These are phyloP conservation scores for Calendula officinalis DNA, from an alignment of 129 eudicot genomes.

Conservation along the genomic window DNA sequence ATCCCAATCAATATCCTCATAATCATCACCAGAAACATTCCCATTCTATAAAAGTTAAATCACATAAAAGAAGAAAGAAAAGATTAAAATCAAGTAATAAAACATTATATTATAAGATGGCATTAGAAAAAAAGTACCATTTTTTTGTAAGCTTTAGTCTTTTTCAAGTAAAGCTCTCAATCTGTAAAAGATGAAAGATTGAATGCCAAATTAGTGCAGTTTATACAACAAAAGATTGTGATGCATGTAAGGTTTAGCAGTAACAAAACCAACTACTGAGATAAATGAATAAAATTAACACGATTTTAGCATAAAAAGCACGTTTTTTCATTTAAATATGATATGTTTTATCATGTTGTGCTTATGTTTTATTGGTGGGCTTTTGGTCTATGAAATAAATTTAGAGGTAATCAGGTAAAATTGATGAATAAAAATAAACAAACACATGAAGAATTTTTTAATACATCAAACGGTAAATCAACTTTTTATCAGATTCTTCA, in stretches of 20 bases:
- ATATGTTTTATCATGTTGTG: no score
- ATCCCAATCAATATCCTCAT: slow-evolving; percentile 60
- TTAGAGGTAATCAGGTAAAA: no score
- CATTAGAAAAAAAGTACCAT: slow-evolving; percentile 29
- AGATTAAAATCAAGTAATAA: not conserved
- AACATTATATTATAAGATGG: slow-evolving; percentile 5
- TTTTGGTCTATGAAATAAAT: no score
- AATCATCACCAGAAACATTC: slow-evolving; percentile 53
- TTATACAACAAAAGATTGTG: slow-evolving; percentile 1
- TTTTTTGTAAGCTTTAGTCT: slow-evolving; percentile 14
- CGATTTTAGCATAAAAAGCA: no score
- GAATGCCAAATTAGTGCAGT: slow-evolving; percentile 9
- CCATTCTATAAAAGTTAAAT: slow-evolving; percentile 39
- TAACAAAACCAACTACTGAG: not conserved
- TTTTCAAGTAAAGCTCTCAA: slow-evolving; percentile 21
- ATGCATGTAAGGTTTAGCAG: not conserved
- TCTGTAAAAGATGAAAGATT: slow-evolving; percentile 23
- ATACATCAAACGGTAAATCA: not conserved
- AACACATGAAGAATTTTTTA: no score
- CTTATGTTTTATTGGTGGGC: no score
- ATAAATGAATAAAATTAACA: no score
- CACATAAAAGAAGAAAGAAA: not conserved
- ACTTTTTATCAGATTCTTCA: not conserved
- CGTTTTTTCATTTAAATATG: no score
- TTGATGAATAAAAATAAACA: no score